Conservation (phyloP, 306 rosid genomes). For the Fragaria nilgerrensis region DNA sequence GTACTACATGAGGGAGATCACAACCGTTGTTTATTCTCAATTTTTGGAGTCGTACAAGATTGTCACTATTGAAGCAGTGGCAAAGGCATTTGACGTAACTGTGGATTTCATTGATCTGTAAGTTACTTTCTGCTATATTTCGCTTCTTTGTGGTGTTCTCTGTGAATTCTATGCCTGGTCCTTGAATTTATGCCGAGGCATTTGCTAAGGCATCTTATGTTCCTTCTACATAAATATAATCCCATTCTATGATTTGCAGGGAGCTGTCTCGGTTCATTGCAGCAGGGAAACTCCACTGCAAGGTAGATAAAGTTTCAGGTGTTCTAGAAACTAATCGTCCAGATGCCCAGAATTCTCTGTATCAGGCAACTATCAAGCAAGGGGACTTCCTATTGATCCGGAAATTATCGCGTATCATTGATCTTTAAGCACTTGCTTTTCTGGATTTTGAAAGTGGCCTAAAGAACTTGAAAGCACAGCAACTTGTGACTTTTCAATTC, state of each 20-base stretch:
- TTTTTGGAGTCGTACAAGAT: slow-evolving; percentile 96
- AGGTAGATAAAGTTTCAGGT: slow-evolving; percentile 94
- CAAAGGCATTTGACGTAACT: slow-evolving; percentile 91
- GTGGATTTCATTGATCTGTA: slow-evolving; percentile 94
- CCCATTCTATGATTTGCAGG: slow-evolving; percentile 46
- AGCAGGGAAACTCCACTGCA: slow-evolving; percentile 94
- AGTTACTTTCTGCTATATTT: slow-evolving; percentile 29
- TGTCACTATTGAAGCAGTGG: slow-evolving; percentile 95
- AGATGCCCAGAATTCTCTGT: slow-evolving; percentile 89
- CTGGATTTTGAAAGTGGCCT: too few relatives aligned
- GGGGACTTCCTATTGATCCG: slow-evolving; percentile 95
- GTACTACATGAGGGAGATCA: slow-evolving; percentile 91
- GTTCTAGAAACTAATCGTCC: slow-evolving; percentile 94
- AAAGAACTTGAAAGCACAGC: slow-evolving; percentile 13
- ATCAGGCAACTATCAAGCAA: slow-evolving; percentile 95
- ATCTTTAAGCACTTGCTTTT: slow-evolving; percentile 36
- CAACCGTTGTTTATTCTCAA: slow-evolving; percentile 84
- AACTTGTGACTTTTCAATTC: slow-evolving; percentile 2
- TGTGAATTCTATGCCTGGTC: not conserved
- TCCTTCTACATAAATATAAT: not conserved
- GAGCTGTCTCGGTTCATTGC: slow-evolving; percentile 96
- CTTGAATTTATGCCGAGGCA: not conserved
- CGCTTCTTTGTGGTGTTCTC: not conserved
- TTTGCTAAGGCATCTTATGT: not conserved
- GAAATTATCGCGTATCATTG: slow-evolving; percentile 89